phyloP scores from a whole-genome alignment of 176 grass and related monocot species.

The Hsuehochloa calcarea region DNA sequence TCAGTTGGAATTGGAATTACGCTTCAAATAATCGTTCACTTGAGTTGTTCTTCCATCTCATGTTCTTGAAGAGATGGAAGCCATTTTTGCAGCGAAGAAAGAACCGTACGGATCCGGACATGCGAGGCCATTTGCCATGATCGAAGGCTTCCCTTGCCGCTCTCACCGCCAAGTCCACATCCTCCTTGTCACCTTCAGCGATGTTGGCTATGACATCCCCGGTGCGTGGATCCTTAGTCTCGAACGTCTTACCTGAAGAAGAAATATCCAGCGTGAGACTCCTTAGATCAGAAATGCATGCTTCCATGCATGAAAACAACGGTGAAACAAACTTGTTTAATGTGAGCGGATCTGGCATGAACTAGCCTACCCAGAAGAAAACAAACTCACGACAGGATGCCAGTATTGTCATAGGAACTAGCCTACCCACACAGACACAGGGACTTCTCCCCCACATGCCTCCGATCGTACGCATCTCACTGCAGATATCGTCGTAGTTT shows the following conservation, averaged over 20 bases:
- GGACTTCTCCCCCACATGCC: no score
- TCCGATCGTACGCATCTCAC: no score
- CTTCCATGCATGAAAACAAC: no score
- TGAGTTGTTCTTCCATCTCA: not conserved
- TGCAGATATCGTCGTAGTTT: no score
- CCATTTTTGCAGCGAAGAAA: not conserved
- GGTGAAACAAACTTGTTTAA: no score
- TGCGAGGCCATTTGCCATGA: slow-evolving; percentile 71
- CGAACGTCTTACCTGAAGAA: slow-evolving; percentile 51
- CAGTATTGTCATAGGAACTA: no score
- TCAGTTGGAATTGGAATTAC: not conserved
- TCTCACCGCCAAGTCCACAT: slow-evolving; percentile 57
- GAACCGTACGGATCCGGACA: slow-evolving; percentile 56
- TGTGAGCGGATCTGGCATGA: no score
- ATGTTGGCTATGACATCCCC: slow-evolving; percentile 54
- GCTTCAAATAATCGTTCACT: not conserved
- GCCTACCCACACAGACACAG: no score
- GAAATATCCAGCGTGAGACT: not conserved
- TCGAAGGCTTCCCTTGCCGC: slow-evolving; percentile 68
- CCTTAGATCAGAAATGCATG: not conserved
- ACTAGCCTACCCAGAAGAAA: no score
- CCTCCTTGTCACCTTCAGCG: slow-evolving; percentile 60
- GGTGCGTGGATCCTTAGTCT: slow-evolving; percentile 66
- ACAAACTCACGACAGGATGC: no score
- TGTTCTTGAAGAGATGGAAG: not conserved